A percentile compares a stretch with the other conserved stretches of the same genome.
Conservation (phyloP, 331 rosid species). For the Quercus phellos region DNA sequence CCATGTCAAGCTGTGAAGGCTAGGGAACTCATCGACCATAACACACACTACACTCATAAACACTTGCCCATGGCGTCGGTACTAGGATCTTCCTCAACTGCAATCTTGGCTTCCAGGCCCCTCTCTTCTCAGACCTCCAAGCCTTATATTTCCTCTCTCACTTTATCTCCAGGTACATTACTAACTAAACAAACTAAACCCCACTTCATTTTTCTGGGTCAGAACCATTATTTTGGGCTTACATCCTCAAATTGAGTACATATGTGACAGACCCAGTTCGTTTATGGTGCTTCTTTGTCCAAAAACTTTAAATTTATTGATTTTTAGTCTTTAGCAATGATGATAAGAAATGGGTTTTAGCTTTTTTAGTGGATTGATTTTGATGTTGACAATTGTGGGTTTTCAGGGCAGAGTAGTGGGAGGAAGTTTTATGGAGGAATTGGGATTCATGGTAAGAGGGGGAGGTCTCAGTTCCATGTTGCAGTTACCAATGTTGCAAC, state of each 20-base stretch:
- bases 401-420: slow-evolving; percentile 53
- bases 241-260: background rate
- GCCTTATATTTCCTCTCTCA: slow-evolving; percentile 40
- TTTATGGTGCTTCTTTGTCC: slow-evolving; percentile 1
- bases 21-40: background rate
- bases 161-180: slow-evolving; percentile 52
- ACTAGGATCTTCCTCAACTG: slow-evolving; percentile 62
- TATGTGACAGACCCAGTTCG: slow-evolving; percentile 10
- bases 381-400: slow-evolving; percentile 10
- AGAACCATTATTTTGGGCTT: background rate
- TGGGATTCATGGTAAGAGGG: slow-evolving; percentile 50
- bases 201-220: background rate
- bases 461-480: slow-evolving; percentile 50
- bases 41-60: background rate
- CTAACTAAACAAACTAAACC: background rate
- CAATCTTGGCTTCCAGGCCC: slow-evolving; percentile 48
- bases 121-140: slow-evolving; percentile 37
- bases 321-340: slow-evolving; percentile 6
- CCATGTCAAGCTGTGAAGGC: slow-evolving; percentile 19
- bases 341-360: slow-evolving; percentile 7
- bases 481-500: slow-evolving; percentile 77
- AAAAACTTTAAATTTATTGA: background rate
- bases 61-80: slow-evolving; percentile 56
- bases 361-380: slow-evolving; percentile 1
- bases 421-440: slow-evolving; percentile 51